Conservation (phyloP, 2,329 filamentous ascomycete genomes). For the Cladosporium cucumerinum region DNA sequence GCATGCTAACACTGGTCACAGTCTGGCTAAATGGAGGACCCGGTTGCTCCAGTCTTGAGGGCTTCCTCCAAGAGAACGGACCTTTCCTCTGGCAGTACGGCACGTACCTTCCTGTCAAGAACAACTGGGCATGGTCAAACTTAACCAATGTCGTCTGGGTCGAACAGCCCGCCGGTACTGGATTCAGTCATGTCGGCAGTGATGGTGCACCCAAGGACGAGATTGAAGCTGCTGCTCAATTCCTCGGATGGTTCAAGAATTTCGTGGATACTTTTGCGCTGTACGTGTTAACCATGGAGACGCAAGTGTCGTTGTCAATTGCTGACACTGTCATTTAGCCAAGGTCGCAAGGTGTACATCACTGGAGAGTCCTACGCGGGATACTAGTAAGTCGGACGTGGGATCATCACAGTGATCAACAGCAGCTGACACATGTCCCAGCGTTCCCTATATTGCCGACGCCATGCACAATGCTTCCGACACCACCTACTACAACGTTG, state of each 20-base stretch:
- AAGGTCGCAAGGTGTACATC: constrained; percentile 58
- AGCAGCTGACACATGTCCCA: constrained; percentile 19
- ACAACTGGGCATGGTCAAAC: constrained; percentile 53
- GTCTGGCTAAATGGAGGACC: constrained; percentile 43
- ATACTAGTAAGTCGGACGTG: constrained; percentile 20
- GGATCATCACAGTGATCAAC: background rate
- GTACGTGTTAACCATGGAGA: background rate
- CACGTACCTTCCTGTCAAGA: constrained; percentile 42
- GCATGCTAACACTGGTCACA: constrained; percentile 18
- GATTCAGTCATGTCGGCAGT: constrained; percentile 33
- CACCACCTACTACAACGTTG: constrained; percentile 63
- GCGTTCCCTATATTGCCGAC: constrained; percentile 67
- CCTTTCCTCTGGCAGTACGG: constrained; percentile 48
- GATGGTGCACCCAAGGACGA: constrained; percentile 39
- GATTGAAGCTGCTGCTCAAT: constrained; percentile 41
- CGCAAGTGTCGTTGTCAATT: too few species aligned
- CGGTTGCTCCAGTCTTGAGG: constrained; percentile 46
- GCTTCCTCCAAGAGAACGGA: constrained; percentile 48
- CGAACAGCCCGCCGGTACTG: constrained; percentile 44
- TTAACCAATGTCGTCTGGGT: constrained; percentile 45
- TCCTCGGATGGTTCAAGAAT: constrained; percentile 48
- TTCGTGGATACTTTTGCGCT: constrained; percentile 37
- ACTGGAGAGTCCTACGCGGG: constrained; percentile 55
- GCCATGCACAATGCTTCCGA: constrained; percentile 69
- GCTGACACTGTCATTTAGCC: constrained; percentile 31